These are phyloP conservation scores for Lithospermum erythrorhizon DNA, from an alignment of 257 asterid genomes.

Conservation along the genomic window DNA sequence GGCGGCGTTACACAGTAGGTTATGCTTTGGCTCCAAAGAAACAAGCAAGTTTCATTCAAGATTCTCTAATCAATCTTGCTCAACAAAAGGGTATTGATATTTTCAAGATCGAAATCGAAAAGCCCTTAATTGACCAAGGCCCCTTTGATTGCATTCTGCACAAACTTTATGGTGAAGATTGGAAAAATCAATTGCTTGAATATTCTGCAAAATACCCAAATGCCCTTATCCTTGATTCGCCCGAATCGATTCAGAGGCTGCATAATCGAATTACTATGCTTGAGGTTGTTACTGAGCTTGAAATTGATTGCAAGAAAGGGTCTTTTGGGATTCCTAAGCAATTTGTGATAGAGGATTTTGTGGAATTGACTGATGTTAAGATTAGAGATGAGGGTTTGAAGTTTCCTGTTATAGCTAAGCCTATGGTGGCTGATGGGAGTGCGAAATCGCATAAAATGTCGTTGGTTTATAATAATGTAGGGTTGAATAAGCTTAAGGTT, in stretches of 20 bases:
- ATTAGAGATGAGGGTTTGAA: constrained; percentile 38
- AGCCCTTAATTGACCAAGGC: constrained; percentile 53
- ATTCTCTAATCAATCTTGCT: constrained; percentile 43
- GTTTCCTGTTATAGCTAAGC: constrained; percentile 67
- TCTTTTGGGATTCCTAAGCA: constrained; percentile 61
- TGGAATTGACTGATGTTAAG: constrained; percentile 25
- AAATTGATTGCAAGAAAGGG: constrained; percentile 19
- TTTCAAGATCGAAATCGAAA: constrained; percentile 42
- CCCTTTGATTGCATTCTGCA: constrained; percentile 63
- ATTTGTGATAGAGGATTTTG: constrained; percentile 37
- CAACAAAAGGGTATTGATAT: constrained; percentile 53
- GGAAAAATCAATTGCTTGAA: constrained; percentile 46
- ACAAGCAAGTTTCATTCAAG: constrained; percentile 55
- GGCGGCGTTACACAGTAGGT: constrained; percentile 52
- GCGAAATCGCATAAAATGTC: constrained; percentile 68
- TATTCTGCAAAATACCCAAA: constrained; percentile 35
- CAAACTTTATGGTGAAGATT: constrained; percentile 51
- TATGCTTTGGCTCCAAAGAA: constrained; percentile 76
- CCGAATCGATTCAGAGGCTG: constrained; percentile 51
- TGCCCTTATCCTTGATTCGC: constrained; percentile 43
- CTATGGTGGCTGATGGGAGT: constrained; percentile 71
- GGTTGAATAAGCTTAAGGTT: constrained; percentile 47
- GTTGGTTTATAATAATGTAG: constrained; percentile 46
- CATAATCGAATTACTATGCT: constrained; percentile 71
- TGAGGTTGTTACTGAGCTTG: constrained; percentile 40